Conservation (phyloP, 176 grass and related monocot genomes). For the Avena insularis region DNA sequence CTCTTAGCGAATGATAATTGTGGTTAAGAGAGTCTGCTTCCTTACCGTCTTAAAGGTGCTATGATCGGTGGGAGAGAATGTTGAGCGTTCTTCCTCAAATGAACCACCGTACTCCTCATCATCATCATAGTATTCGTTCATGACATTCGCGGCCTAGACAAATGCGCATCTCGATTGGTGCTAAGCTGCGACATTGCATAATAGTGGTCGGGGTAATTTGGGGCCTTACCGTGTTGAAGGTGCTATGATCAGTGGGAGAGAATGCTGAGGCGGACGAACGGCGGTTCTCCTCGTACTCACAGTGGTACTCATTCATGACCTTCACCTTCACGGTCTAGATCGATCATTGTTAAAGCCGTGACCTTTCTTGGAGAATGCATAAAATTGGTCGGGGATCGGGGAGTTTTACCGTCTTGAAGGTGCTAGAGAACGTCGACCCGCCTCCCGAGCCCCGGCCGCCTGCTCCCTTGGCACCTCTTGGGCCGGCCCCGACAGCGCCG, state of each 20-base stretch:
- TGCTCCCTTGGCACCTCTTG: background rate
- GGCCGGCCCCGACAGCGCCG: background rate
- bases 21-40: too few species aligned
- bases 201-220: background rate
- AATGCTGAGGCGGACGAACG: background rate
- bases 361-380: background rate
- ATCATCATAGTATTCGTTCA: too few species aligned
- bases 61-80: too few species aligned
- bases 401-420: background rate
- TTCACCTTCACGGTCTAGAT: background rate
- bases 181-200: too few species aligned
- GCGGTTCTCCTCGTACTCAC: background rate
- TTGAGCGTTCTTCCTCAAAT: too few species aligned
- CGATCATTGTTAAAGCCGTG: background rate
- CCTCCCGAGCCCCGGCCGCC: background rate
- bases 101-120: too few species aligned
- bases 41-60: too few species aligned
- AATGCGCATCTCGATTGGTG: too few species aligned
- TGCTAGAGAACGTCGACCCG: background rate
- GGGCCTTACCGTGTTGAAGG: background rate
- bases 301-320: background rate
- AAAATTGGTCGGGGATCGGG: background rate
- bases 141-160: too few species aligned
- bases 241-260: background rate
- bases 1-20: too few species aligned